Evolutionary conservation across 345 rosid genomes (phyloP), one percentile per base, ranked within the genome.

Genomic region (Ricinus communis): DNA sequence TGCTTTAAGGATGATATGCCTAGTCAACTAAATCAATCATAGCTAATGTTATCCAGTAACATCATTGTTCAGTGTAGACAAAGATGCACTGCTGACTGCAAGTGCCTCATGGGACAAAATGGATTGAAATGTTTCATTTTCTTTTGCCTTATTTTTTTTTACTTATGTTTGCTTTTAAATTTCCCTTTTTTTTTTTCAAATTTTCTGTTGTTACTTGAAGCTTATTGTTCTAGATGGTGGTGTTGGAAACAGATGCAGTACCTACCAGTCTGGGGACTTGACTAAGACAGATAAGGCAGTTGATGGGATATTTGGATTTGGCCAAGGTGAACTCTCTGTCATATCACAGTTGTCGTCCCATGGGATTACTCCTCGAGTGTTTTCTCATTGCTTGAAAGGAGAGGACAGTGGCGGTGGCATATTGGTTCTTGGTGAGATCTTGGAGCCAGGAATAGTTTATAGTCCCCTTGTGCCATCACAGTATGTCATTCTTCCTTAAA

Each of bases 231-330:
- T 73, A 41, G 45, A 62, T 62, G 54, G 31, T 65, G 60, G 33
- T 57, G 65, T 61, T 79, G 64, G 76, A 68, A 86, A 79, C 74
- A 77, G 81, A 63, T 77, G 81, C 52, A 77, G 81, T 66, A 69
- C 74, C 45, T 77, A 47, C 74, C 81, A 77, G 22, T 72, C 74
- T 1, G 81, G 81, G 70, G 81, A 77, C 62, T 64, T 77, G 57
- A 63, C 71, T 8, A 69, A 73, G 74, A 47, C 74, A 0, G 81
- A 77, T 28, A 77, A 77, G 63, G 81, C 81, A 63, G 47, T 77
- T 47, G 81, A 77, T 58, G 81, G 81, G 38, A 77, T 77, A 63
- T 77, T 77, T 63, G 81, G 81, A 57, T 77, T 77, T 77, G 81
- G 81, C 63, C 81, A 63, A 69, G 81, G 81, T 21, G 66, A 55